Conservation (phyloP, 441 rosid genomes). For the Corymbia citriodora region DNA sequence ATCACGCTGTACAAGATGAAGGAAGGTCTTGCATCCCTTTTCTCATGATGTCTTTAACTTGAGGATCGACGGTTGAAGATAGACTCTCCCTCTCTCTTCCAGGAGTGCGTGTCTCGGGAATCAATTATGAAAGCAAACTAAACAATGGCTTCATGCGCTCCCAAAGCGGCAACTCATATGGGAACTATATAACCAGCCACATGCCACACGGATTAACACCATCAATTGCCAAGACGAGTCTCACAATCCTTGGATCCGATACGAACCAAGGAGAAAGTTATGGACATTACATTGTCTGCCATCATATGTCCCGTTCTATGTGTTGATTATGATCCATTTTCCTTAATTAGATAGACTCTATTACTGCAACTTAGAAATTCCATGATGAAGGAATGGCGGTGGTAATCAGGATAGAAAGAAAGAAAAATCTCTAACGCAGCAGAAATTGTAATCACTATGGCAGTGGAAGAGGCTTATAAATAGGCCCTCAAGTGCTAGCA, state of each 20-base stretch:
- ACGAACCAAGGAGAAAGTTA: background rate
- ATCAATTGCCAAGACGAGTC: background rate
- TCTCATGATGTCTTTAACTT: background rate
- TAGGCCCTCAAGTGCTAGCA: background rate
- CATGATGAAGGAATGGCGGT: background rate
- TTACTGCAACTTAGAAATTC: background rate
- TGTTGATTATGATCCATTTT: background rate
- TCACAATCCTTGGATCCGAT: background rate
- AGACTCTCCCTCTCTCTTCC: background rate
- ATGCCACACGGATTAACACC: background rate
- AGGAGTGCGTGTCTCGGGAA: background rate
- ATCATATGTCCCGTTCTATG: background rate
- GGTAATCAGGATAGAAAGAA: background rate
- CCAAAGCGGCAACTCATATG: background rate
- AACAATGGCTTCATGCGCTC: background rate
- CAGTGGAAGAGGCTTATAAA: background rate
- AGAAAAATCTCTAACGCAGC: too few species aligned
- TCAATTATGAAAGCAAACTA: background rate
- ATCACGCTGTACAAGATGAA: too few species aligned
- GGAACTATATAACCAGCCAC: background rate
- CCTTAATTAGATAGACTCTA: background rate
- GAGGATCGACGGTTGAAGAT: background rate
- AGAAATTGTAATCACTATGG: too few species aligned
- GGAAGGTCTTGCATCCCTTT: background rate
- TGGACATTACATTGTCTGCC: background rate